Base-by-base conservation (phyloP, 768 basidiomycete species). In the Mycena amicta region DNA sequence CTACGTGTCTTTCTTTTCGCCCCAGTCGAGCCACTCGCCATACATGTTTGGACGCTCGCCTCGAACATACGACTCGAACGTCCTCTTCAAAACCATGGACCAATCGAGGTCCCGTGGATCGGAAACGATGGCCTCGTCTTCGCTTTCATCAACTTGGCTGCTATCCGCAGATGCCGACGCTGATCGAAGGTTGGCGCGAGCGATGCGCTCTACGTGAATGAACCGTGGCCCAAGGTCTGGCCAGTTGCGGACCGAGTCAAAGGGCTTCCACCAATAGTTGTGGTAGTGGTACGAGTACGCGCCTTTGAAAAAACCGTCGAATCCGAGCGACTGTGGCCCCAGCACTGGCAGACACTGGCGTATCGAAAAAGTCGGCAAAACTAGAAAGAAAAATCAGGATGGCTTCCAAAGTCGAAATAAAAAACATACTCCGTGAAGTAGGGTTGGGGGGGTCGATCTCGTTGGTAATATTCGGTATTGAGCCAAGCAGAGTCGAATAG, bases 401-500 rank as follows among this genome's bases (percentile, higher is more conserved):
- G 31, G 22, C 47, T 47, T n/a, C 13, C 66, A 16, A 1, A 2
- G 3, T 5, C 27, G 16, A 20, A 2, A 1, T 22, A 4, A 27
- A 66, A 26, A 49, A 70, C 80, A 67, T 64, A 95, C 93, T 88
- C 86, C 6, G 85, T 88, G 74, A 99, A 94, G 74, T 89, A 95
- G 20, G 96, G 96, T 71, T 95, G 94, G 56, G 96, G 90, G 2
- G 97, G 96, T 46, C 96, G 82, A 60, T 94, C 91, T 47, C 92
- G 81, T 72, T 98, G 96, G 71, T 89, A 96, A 52, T 84, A 82
- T 71, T 98, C 96, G 18, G 92, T 92, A 70, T 93, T 95, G 47
- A 98, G 77, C 95, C 95, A 98, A 2, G 97, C 96, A 12, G 95
- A 88, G 72, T 98, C 96, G 63, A 98, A 98, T 56, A 99, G 74